These are phyloP conservation scores for Isoetes engelmannii DNA, from an alignment of 83 land plant species.

Conservation along the genomic window DNA sequence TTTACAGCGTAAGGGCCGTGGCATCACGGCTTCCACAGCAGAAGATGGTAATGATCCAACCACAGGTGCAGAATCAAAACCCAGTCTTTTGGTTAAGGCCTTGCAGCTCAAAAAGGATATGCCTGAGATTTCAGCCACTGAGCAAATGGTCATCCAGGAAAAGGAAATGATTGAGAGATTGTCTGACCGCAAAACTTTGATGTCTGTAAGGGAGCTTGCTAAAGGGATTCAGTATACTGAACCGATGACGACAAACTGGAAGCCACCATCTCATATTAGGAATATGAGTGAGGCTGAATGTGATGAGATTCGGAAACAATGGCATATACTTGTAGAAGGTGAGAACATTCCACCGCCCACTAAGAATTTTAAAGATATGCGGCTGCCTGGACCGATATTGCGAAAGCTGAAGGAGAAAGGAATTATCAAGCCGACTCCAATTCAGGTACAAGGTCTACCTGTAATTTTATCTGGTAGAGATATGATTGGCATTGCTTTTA, in stretches of 20 bases:
- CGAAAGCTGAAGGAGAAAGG: constrained; percentile 65
- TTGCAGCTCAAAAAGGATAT: constrained; percentile 73
- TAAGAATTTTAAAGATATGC: constrained; percentile 85
- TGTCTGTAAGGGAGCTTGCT: constrained; percentile 90
- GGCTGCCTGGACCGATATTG: constrained; percentile 67
- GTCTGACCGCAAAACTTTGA: constrained; percentile 71
- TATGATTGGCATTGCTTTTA: constrained; percentile 95
- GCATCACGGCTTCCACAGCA: not conserved
- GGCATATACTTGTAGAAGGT: constrained; percentile 91
- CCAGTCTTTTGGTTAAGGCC: constrained; percentile 77
- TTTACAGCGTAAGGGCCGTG: constrained; percentile 54
- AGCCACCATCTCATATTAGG: constrained; percentile 63
- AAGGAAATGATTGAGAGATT: constrained; percentile 84
- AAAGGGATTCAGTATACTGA: constrained; percentile 84
- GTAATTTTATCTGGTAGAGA: constrained; percentile 80
- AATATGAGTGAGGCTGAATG: constrained; percentile 45
- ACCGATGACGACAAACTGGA: constrained; percentile 80
- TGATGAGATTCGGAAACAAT: constrained; percentile 65
- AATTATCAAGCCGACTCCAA: constrained; percentile 77
- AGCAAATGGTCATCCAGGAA: constrained; percentile 70
- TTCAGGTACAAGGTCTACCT: constrained; percentile 85
- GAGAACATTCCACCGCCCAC: constrained; percentile 82
- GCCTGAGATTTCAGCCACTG: constrained; percentile 71
- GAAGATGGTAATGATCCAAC: constrained; percentile 30
- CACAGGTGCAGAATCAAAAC: constrained; percentile 46